Percentiles rank a stretch among this genome's conserved stretches.
These are phyloP conservation scores for Knoxdaviesia capensis DNA, from an alignment of 2,329 filamentous ascomycete species.

Conservation along the genomic window DNA sequence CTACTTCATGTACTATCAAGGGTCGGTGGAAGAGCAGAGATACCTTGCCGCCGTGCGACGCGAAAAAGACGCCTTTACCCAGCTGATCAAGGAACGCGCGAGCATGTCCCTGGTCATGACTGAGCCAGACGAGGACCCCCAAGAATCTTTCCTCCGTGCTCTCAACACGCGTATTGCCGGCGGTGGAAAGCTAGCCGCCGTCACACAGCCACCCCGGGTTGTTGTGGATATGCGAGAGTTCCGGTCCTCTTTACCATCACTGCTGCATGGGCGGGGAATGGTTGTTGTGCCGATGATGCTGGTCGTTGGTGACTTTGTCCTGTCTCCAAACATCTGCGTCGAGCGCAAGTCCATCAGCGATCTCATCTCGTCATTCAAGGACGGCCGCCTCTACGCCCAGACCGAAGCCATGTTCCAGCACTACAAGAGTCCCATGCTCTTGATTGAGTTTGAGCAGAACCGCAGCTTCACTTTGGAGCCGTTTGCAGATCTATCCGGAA, in stretches of 20 bases:
- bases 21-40: conserved; percentile 85
- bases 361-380: conserved; percentile 76
- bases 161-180: conserved; percentile 95
- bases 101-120: conserved; percentile 81
- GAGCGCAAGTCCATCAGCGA: conserved; percentile 90
- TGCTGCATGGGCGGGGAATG: conserved; percentile 77
- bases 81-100: conserved; percentile 81
- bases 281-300: conserved; percentile 85
- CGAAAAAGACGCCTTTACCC: conserved; percentile 92
- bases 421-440: conserved; percentile 73
- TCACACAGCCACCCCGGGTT: conserved; percentile 70
- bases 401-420: conserved; percentile 86
- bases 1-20: conserved; percentile 93
- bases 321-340: conserved; percentile 78
- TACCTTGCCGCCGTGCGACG: conserved; percentile 79
- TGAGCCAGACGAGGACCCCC: conserved; percentile 53
- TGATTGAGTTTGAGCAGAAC: conserved; percentile 96
- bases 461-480: conserved; percentile 91
- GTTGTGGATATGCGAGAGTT: conserved; percentile 96
- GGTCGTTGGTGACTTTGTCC: conserved; percentile 88
- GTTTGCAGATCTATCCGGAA: conserved; percentile 46
- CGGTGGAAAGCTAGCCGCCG: conserved; percentile 66
- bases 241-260: conserved; percentile 72
- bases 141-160: conserved; percentile 82
- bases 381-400: conserved; percentile 81